Evolutionary conservation across 2,329 filamentous ascomycete genomes (phyloP).

Genomic region (Dothiorella sarmentorum): DNA sequence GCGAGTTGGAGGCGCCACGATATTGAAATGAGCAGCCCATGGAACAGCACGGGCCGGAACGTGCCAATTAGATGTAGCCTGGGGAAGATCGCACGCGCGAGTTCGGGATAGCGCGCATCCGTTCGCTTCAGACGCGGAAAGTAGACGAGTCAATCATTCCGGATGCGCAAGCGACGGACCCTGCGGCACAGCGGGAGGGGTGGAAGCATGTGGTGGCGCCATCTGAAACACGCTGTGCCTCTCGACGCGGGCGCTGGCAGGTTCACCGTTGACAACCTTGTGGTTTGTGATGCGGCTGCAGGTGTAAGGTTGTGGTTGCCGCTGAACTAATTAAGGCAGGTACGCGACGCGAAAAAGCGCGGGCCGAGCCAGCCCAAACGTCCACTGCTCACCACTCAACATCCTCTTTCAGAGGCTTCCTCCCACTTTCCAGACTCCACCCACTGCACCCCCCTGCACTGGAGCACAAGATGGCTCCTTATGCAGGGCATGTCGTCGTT

Average conservation of each 20-base stretch:
- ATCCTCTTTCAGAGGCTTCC: neutral
- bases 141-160: constrained; percentile 12
- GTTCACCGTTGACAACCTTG: neutral
- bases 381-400: neutral
- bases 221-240: neutral
- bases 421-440: neutral
- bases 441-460: too few species aligned
- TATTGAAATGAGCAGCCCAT: constrained; percentile 16
- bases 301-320: neutral
- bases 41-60: neutral
- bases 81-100: neutral
- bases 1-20: constrained; percentile 12
- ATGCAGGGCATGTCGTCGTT: neutral
- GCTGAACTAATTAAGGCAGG: neutral
- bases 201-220: neutral
- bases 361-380: neutral
- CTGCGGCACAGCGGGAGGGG: neutral
- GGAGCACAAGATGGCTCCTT: neutral
- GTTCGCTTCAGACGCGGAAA: constrained; percentile 8
- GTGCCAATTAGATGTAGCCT: neutral
- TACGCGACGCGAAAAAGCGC: neutral
- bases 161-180: neutral
- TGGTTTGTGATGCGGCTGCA: neutral
- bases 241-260: neutral
- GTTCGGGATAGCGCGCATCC: neutral